These are phyloP conservation scores for Acanthamoeba rhysodes DNA, from an alignment of 208 protist species.

Conservation along the genomic window DNA sequence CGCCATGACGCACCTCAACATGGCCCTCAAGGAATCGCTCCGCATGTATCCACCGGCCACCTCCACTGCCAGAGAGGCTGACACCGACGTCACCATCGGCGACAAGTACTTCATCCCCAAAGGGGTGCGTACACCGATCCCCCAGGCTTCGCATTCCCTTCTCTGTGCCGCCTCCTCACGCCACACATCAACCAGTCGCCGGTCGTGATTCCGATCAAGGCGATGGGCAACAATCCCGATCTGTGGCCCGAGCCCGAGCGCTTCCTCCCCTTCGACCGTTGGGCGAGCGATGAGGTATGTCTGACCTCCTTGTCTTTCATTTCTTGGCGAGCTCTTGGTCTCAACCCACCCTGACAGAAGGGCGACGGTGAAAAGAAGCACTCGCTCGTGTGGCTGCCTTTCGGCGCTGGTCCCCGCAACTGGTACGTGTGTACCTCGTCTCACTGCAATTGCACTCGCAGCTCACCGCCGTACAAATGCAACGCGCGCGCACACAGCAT, in stretches of 20 bases:
- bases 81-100: conserved; percentile 4
- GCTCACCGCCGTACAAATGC: too few relatives aligned
- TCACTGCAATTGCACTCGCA: not conserved
- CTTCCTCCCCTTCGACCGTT: conserved; percentile 58
- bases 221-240: not conserved
- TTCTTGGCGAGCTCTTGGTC: too few relatives aligned
- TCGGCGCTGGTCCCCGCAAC: conserved; percentile 37
- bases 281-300: conserved; percentile 1
- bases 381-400: conserved; percentile 18
- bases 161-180: not conserved
- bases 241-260: conserved; percentile 8
- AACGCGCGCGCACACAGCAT: not conserved
- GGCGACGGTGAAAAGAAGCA: conserved; percentile 50
- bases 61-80: not conserved
- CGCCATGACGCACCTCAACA: conserved; percentile 19
- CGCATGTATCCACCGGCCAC: conserved; percentile 48
- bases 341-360: too few relatives aligned
- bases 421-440: not conserved
- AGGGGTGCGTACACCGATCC: not conserved
- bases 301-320: too few relatives aligned
- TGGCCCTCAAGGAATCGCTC: conserved; percentile 59
- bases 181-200: not conserved
- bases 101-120: conserved; percentile 63
- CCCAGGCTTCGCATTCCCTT: not conserved
- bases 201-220: conserved; percentile 12